These are phyloP conservation scores for Macrolepiota fuliginosa DNA, from an alignment of 768 basidiomycete genomes.

Conservation along the genomic window DNA sequence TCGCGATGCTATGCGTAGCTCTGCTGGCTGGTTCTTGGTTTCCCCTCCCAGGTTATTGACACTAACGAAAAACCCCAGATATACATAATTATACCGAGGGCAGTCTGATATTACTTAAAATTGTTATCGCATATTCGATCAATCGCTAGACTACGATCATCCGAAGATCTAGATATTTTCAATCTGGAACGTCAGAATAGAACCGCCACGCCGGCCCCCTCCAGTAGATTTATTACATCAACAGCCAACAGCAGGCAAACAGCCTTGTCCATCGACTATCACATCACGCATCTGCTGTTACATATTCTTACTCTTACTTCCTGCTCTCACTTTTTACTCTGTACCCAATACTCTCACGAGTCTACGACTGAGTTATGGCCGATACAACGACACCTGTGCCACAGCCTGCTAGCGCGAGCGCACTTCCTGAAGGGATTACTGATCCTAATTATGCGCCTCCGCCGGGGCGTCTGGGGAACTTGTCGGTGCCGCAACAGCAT, in stretches of 20 bases:
- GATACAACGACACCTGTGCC: conserved; percentile 3
- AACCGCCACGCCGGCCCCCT: not conserved
- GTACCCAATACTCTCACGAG: not conserved
- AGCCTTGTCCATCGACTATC: not conserved
- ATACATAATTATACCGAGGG: not conserved
- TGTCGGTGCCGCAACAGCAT: conserved; percentile 59
- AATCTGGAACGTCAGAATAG: not conserved
- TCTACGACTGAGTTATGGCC: not conserved
- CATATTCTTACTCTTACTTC: not conserved
- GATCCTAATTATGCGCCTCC: conserved; percentile 64
- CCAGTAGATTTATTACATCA: not conserved
- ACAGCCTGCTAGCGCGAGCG: conserved; percentile 48
- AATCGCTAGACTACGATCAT: not conserved
- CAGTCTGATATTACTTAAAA: not conserved
- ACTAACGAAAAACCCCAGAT: too few relatives aligned
- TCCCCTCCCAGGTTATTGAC: not conserved
- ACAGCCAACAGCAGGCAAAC: not conserved
- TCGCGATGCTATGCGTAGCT: conserved; percentile 3
- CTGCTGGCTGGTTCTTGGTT: not conserved
- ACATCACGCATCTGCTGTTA: too few relatives aligned
- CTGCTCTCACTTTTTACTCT: not conserved
- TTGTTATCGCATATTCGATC: not conserved
- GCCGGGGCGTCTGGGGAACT: conserved; percentile 79
- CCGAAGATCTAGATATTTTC: not conserved
- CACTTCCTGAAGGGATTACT: conserved; percentile 56